These are phyloP conservation scores for Mycena capillaripes DNA, from an alignment of 768 basidiomycete species.

Conservation along the genomic window DNA sequence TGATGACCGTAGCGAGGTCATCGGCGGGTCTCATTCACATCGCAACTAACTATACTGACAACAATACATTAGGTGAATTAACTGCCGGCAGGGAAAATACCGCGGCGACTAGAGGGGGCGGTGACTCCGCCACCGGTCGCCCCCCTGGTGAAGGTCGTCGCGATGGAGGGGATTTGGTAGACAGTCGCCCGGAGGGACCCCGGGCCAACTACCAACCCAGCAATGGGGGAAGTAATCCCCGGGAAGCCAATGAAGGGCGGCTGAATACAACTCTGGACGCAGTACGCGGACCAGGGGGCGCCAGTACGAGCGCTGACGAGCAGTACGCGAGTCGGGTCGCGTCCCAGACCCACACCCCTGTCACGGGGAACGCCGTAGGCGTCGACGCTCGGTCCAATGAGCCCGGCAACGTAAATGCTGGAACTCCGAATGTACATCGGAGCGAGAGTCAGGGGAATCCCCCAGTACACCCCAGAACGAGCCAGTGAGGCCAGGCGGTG, in stretches of 20 bases:
- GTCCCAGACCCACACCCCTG: neutral
- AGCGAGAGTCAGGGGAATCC: no score
- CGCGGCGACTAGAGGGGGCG: neutral
- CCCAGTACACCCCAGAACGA: no score
- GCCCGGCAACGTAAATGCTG: neutral
- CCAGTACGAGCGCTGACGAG: constrained; percentile 9
- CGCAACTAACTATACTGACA: neutral
- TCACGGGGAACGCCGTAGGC: no score
- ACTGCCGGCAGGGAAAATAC: neutral
- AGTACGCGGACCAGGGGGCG: constrained; percentile 11
- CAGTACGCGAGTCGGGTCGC: neutral
- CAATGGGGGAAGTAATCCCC: neutral
- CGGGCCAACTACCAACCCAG: no score
- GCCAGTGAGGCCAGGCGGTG: no score
- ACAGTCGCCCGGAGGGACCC: no score
- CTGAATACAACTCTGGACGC: constrained; percentile 12
- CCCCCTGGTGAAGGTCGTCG: neutral
- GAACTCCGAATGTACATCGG: no score
- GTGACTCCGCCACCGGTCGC: constrained; percentile 5
- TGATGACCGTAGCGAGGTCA: no score
- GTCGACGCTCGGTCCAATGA: no score
- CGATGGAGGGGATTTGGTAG: no score
- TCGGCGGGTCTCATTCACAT: neutral
- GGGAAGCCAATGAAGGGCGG: constrained; percentile 5
- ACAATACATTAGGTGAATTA: neutral